Evolutionary conservation across 495 filamentous ascomycete species (phyloP).

Genomic region (Penicillium egyptiacum): DNA sequence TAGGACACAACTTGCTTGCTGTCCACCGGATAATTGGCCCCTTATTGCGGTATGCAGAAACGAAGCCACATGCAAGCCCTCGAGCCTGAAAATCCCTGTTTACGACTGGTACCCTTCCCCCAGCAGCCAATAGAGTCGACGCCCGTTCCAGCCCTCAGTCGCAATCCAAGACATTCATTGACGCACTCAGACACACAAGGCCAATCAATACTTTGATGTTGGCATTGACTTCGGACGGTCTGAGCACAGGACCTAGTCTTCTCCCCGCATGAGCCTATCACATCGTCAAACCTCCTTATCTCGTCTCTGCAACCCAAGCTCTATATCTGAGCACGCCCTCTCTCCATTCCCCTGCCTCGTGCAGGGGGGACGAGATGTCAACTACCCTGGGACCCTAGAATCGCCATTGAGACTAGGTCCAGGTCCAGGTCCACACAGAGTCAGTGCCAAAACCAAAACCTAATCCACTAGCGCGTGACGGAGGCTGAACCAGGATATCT

Average conservation of each 20-base stretch:
- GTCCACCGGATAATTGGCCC: background rate
- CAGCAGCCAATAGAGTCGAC: background rate
- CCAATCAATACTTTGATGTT: background rate
- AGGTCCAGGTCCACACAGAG: background rate
- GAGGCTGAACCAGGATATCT: conserved; percentile 1
- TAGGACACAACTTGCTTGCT: background rate
- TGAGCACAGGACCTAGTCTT: background rate
- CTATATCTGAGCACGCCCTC: background rate
- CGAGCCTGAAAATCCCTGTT: background rate
- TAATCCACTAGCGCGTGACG: background rate
- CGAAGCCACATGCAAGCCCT: background rate
- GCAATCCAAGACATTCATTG: background rate
- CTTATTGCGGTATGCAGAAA: background rate
- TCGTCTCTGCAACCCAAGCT: background rate
- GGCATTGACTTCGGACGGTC: background rate
- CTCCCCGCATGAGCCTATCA: background rate
- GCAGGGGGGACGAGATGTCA: background rate
- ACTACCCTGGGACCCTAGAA: too few relatives aligned
- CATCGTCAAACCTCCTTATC: too few relatives aligned
- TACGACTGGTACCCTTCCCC: background rate
- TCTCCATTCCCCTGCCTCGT: background rate
- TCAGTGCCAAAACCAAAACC: background rate
- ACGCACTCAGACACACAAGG: background rate
- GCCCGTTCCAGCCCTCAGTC: background rate
- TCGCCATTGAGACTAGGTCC: background rate